Evolutionary conservation across 192 early-diverging fungal genomes (phyloP), one percentile per base, ranked within the genome.

Genomic region (Backusella sp.): DNA sequence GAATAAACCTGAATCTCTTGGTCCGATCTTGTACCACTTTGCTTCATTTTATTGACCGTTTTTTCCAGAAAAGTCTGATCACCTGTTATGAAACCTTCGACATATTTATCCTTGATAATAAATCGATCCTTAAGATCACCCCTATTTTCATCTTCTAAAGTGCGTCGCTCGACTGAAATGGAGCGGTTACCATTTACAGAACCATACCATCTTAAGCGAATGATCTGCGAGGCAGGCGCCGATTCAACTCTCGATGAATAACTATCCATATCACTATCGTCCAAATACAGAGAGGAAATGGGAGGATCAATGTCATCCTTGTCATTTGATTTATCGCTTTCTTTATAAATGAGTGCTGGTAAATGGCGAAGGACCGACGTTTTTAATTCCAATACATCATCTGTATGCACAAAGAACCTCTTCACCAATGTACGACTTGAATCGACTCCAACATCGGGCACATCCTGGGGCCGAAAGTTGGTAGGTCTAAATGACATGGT

Each of bases 161-260:
- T 94, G 77, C 95, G 94, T 76, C 92, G 90, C 65, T 79, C 78
- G 30, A 77, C 56, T 26, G 56, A 23, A 62, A 77, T 80, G 2
- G 59, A 39, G 3, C 46, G 2, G 30, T 80, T 80, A 0, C 49
- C 56, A 17, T 75, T 44, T 19, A 41, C 80, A 9, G 73, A 75
- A 28, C 97, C 96, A 73, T 97, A 99, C 96, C 96, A 98, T 44
- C 96, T 92, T 68, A 97, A 75, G 42, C 97, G 95, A 70, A 98
- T 90, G 23, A 94, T 89, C 79, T 96, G 92, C 30, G 95, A 95
- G 3, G 95, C 95, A 53, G 94, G 91, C 79, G 89, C 90, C 77
- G 92, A 93, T 78, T 97, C 95, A 26, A 98, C 84, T 44, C 96
- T 90, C 66, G 90, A 92, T 74, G 87, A 85, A 79, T 97, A 99